Base-by-base conservation (phyloP, 805 yeast genomes). In the Candida cerambycidarum region DNA sequence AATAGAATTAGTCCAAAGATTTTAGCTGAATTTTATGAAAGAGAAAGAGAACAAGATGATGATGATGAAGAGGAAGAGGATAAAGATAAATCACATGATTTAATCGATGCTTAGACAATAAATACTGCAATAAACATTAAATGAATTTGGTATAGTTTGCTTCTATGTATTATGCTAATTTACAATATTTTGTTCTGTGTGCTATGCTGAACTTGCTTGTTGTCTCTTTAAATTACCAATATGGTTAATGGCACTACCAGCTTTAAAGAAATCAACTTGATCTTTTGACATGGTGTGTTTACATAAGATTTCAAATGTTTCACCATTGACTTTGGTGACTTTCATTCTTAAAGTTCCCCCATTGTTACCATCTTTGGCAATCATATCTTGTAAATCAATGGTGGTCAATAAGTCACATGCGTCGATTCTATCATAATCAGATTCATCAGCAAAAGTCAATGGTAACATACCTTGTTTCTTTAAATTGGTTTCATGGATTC, bases 401-500 rank as follows among this genome's bases (percentile, higher is more conserved):
- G 97, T 89, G 53, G 82, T 83, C 48, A 90, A 64, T 27, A 76
- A 69, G 65, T 93, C 98, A 51, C 93, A 88, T 27, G 90, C 74
- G 39, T 79, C 65, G 45, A 93, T 71, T 58, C 62, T 76, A 65
- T 93, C 97, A 62, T 92, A 93, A 60, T 93, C 99, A 27, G 76
- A 69, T 62, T 89, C 96, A 61, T 92, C 69, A 29, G 89, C 96
- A 66, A 93, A 93, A 18, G 95, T 87, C 60, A 93, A 71, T 27
- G 99, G 99, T 59, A 92, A 76, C 85, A 92, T 82, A 65, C 99
- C 99, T 75, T 93, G 99, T 69, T 93, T 93, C 77, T 92, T 93
- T 71, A 92, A 80, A 69, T 92, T 92, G 27, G 99, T 92, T 73
- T 92, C 99, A 69, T 92, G 99, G 58, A 92, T 92, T 76, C 99